phyloP scores from a whole-genome alignment of 495 filamentous ascomycete species.

The Terfezia boudieri region DNA sequence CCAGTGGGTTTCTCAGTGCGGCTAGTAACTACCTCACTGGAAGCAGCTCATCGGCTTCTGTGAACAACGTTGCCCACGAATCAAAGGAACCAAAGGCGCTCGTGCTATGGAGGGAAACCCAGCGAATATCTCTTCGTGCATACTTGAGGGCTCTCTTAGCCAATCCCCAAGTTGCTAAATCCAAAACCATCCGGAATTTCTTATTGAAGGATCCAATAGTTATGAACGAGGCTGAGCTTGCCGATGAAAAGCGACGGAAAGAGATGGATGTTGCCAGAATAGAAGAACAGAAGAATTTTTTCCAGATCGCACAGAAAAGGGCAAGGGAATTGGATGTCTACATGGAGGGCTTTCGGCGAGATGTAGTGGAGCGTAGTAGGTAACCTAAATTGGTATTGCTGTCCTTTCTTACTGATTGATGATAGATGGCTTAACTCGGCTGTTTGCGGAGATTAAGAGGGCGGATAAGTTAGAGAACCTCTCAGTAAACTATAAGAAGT shows the following conservation, averaged over 20 bases:
- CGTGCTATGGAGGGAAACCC: slow-evolving; percentile 65
- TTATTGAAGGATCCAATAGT: slow-evolving; percentile 44
- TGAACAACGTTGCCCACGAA: slow-evolving; percentile 19
- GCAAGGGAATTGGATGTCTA: slow-evolving; percentile 87
- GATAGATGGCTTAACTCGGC: slow-evolving; percentile 65
- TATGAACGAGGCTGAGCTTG: slow-evolving; percentile 56
- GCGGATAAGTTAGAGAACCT: slow-evolving; percentile 72
- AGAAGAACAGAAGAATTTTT: slow-evolving; percentile 81
- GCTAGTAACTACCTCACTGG: slow-evolving; percentile 22
- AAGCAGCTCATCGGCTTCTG: slow-evolving; percentile 29
- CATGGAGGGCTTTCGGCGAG: slow-evolving; percentile 68
- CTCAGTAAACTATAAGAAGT: slow-evolving; percentile 87
- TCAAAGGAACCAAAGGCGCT: slow-evolving; percentile 20
- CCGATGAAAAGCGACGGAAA: slow-evolving; percentile 58
- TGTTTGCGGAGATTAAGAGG: slow-evolving; percentile 76
- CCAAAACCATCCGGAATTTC: slow-evolving; percentile 63
- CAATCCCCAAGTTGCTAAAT: slow-evolving; percentile 60
- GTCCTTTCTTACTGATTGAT: slow-evolving; percentile 7
- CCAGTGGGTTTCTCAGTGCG: slow-evolving; percentile 15
- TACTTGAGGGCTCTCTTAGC: slow-evolving; percentile 67
- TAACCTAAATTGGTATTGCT: slow-evolving; percentile 3
- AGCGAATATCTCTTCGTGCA: slow-evolving; percentile 75
- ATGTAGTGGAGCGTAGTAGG: slow-evolving; percentile 59
- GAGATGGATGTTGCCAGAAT: slow-evolving; percentile 68
- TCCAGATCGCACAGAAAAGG: slow-evolving; percentile 77